Base-by-base conservation (phyloP, 352 stramenopile species). In the Albugo candida region DNA sequence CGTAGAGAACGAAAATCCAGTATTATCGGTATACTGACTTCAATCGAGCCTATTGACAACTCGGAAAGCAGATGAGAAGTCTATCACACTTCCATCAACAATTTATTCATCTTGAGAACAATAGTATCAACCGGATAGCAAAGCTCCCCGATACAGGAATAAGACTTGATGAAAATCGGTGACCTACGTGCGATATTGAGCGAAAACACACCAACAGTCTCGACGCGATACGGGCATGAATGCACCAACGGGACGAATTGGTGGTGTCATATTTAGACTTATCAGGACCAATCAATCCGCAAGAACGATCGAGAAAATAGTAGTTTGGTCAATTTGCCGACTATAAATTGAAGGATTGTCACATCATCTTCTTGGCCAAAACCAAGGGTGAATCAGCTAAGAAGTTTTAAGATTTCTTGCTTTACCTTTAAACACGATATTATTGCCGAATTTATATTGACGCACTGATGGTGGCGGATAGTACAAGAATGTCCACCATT, bases 321-420 rank as follows among this genome's bases (percentile, higher is more conserved):
- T 8, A 36, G 35, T 34, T 41, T 36, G 42, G 19, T 47, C 42
- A 47, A 47, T 47, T 47, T 18, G 10, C 35, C 38, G 42, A 47
- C 38, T 34, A 47, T 24, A 47, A 47, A 24, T 47, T 11, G 14
- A 47, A 47, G 4, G 4, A 47, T 10, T 27, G n/a, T 16, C 42
- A 11, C n/a, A 11, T 47, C n/a, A 11, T 47, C 2, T 47, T 47
- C 38, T 16, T 47, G 16, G 42, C 42, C 11, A 47, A 24, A 3
- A 27, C 42, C n/a, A 47, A 47, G 19, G 19, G 2, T 24, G 42
- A 18, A 24, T 4, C 42, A 24, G 42, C 42, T 41, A 47, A 47
- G 19, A 47, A 24, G 42, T 47, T 47, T 10, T 5, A 47, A 24
- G 20, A 47, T 2, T 47, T 47, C 19, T 16, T 47, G 5, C 4